phyloP scores from a whole-genome alignment of 257 asterid genomes.

The Solanum sejunctum region DNA sequence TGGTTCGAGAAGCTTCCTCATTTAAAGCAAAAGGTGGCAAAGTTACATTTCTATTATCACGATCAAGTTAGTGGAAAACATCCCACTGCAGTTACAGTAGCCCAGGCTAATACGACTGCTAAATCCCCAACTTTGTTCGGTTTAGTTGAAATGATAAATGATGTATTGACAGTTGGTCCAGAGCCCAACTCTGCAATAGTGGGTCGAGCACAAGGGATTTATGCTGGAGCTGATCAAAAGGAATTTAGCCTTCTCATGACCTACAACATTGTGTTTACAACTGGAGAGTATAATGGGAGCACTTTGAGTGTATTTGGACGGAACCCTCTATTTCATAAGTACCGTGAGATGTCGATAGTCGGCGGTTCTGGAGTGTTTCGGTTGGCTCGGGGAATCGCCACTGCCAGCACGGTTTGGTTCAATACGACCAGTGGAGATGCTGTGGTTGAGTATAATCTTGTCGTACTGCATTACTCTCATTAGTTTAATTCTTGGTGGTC shows the following conservation, averaged over 20 bases:
- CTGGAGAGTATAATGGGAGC: conserved; percentile 28
- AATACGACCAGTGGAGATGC: conserved; percentile 4
- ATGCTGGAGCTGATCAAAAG: conserved; percentile 9
- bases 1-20: conserved; percentile 20
- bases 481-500: neutral
- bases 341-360: conserved; percentile 26
- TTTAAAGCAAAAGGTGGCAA: conserved; percentile 7
- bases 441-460: conserved; percentile 13
- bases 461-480: conserved; percentile 3
- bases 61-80: conserved; percentile 16
- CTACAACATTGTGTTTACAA: conserved; percentile 17
- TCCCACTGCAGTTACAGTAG: conserved; percentile 5
- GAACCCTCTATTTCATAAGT: conserved; percentile 1
- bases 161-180: conserved; percentile 10
- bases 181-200: conserved; percentile 7
- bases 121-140: conserved; percentile 18
- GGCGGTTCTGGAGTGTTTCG: conserved; percentile 45
- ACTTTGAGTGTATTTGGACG: conserved; percentile 20
- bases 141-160: conserved; percentile 6
- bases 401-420: neutral
- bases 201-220: conserved; percentile 39
- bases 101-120: conserved; percentile 2
- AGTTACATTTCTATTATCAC: conserved; percentile 27
- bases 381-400: conserved; percentile 25
- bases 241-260: conserved; percentile 12